Percentiles rank a stretch among this genome's conserved stretches.
Evolutionary conservation across 352 stramenopile species (phyloP).

Genomic region (Pilasporangium apinafurcum): DNA sequence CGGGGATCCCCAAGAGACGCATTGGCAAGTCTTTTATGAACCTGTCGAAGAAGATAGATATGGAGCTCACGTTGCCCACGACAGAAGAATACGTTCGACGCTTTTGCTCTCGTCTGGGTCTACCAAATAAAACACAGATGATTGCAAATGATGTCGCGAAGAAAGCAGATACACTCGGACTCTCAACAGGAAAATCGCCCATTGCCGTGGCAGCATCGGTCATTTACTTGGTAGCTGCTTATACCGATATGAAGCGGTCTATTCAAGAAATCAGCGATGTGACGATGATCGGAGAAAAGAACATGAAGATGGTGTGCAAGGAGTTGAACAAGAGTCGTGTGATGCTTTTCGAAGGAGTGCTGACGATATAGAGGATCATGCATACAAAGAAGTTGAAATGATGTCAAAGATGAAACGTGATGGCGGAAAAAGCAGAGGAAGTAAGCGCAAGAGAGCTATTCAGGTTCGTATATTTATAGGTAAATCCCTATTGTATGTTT

Average conservation of each 20-base stretch:
- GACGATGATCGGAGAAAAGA: conserved; percentile 77
- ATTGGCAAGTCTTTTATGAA: conserved; percentile 81
- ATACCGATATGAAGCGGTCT: conserved; percentile 74
- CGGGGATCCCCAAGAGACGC: conserved; percentile 59
- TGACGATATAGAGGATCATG: conserved; percentile 33
- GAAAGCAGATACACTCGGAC: conserved; percentile 55
- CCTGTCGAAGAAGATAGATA: conserved; percentile 38
- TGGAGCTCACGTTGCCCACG: conserved; percentile 62
- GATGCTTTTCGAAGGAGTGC: conserved; percentile 67
- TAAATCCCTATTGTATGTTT: conserved; percentile 34
- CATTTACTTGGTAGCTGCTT: conserved; percentile 78
- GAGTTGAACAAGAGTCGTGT: conserved; percentile 81
- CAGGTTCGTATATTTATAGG: conserved; percentile 60
- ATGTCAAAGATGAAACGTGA: conserved; percentile 3
- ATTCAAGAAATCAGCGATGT: conserved; percentile 80
- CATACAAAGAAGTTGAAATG: conserved; percentile 7
- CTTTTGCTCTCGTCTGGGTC: conserved; percentile 65
- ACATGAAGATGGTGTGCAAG: conserved; percentile 83
- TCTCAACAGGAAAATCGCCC: conserved; percentile 65
- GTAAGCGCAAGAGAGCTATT: conserved; percentile 9
- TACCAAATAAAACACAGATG: conserved; percentile 72
- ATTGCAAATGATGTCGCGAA: conserved; percentile 74
- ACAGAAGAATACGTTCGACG: conserved; percentile 74
- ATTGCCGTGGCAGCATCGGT: conserved; percentile 69
- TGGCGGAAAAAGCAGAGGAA: conserved; percentile 13